Conservation (phyloP, 2,329 filamentous ascomycete species). For the Colletotrichum sp. region DNA sequence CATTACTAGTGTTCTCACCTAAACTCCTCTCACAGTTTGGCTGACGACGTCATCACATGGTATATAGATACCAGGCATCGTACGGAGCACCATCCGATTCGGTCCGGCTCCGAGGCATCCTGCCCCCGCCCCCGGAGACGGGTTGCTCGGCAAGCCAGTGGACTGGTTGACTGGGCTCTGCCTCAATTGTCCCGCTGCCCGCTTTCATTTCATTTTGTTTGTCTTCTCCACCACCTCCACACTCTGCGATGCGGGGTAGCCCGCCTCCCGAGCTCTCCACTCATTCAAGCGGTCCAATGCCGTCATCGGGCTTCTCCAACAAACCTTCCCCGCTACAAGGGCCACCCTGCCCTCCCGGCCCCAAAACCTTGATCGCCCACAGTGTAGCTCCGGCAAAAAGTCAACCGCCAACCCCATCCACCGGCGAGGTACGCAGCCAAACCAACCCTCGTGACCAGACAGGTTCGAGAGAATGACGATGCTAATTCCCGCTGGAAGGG, state of each 20-base stretch:
- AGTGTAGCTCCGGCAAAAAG: constrained; percentile 7
- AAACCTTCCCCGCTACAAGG: not conserved
- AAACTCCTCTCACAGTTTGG: not conserved
- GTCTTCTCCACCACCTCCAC: not conserved
- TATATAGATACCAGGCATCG: not conserved
- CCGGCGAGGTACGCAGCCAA: not conserved
- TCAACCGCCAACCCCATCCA: not conserved
- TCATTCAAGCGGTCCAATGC: constrained; percentile 18
- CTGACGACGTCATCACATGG: not conserved
- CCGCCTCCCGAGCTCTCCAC: constrained; percentile 1
- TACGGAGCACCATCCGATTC: not conserved
- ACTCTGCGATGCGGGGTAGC: constrained; percentile 7
- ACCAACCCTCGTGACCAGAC: not conserved
- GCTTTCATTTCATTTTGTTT: not conserved
- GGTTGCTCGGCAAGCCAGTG: not conserved
- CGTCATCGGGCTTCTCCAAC: not conserved
- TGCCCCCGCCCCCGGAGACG: not conserved
- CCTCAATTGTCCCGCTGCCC: not conserved
- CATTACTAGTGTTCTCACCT: not conserved
- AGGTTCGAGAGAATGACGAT: not conserved
- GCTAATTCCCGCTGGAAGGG: not conserved
- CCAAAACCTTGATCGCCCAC: constrained; percentile 3
- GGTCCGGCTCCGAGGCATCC: not conserved
- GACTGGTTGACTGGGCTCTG: not conserved
- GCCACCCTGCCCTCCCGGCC: not conserved